These are phyloP conservation scores for Claviceps purpurea DNA, from an alignment of 2,329 filamentous ascomycete genomes.

Conservation along the genomic window DNA sequence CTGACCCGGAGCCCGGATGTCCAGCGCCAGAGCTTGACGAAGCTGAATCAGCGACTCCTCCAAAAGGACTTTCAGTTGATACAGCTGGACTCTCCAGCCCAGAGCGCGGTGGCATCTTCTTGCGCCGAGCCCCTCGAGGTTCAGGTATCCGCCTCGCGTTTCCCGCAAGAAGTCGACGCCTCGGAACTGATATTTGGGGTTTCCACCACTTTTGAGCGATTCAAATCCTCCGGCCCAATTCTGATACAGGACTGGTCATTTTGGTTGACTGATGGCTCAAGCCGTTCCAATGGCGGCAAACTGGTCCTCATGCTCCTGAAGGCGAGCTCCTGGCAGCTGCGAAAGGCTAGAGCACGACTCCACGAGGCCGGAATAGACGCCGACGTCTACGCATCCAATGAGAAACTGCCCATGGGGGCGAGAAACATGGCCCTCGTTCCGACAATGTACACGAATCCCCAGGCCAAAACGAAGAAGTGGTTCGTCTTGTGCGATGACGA, in stretches of 20 bases:
- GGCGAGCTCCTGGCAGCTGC: slow-evolving; percentile 35
- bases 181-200: slow-evolving; percentile 45
- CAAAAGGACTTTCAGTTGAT: slow-evolving; percentile 34
- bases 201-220: slow-evolving; percentile 41
- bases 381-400: slow-evolving; percentile 40
- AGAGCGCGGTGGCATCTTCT: slow-evolving; percentile 21
- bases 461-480: slow-evolving; percentile 38
- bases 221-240: slow-evolving; percentile 33
- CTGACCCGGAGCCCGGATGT: slow-evolving; percentile 33
- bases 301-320: slow-evolving; percentile 39
- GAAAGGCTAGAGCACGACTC: slow-evolving; percentile 29
- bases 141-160: slow-evolving; percentile 18
- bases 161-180: slow-evolving; percentile 34
- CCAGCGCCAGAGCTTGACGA: slow-evolving; percentile 34
- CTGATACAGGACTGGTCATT: slow-evolving; percentile 44
- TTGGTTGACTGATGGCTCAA: slow-evolving; percentile 43
- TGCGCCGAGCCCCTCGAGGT: slow-evolving; percentile 37
- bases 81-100: slow-evolving; percentile 21
- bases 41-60: slow-evolving; percentile 23
- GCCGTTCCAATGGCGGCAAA: slow-evolving; percentile 41
- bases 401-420: slow-evolving; percentile 34
- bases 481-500: slow-evolving; percentile 50
- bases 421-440: slow-evolving; percentile 42
- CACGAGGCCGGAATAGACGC: slow-evolving; percentile 38
- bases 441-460: slow-evolving; percentile 36